Evolutionary conservation across 495 filamentous ascomycete genomes (phyloP), one percentile per base, ranked within the genome.

Genomic region (Aspergillus incahuasiensis): DNA sequence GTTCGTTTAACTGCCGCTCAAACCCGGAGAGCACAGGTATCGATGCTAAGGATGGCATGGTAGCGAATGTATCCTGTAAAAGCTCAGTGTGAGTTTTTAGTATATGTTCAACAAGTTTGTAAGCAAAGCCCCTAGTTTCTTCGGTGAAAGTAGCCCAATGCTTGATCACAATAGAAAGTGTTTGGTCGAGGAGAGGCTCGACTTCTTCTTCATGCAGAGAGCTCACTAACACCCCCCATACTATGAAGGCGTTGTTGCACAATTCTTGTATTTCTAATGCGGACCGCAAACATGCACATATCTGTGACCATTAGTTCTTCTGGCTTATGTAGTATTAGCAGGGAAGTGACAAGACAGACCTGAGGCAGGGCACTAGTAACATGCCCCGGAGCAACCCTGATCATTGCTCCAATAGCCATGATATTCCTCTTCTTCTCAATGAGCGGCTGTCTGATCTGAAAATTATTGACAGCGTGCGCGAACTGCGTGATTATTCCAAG

Each of bases 401-500:
- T 85, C 87, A 97, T 89, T 64, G 91, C 91, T 58, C 89, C 86
- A 63, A 99, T 88, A 1, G 88, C 94, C 54, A 81, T 81, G 2
- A 98, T 74, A 53, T 85, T 89, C 45, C 89, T 79, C 47, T 79
- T 84, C 62, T 89, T 87, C 60, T 96, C 89, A 24, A 81, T 74
- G 21, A 84, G 67, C 4, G 82, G 73, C 40, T 83, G 75, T 58
- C 75, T 68, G 13, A 77, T 76, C 56, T 77, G 72, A 7, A 80
- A 75, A 63, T 91, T 88, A 62, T 90, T 95, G 48, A 99, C 84
- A 11, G 83, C 80, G 58, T 92, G 86, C 6, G 88, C 86, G 53
- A 97, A 83, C 43, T 87, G 83, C 16, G 86, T 81, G 66, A 95
- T 91, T 53, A 97, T 81, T n/a, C 90, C 92, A 19, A 97, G 82